Evolutionary conservation across 352 stramenopile genomes (phyloP), one percentile per base, ranked within the genome.

Genomic region (Phytophthora meadii): DNA sequence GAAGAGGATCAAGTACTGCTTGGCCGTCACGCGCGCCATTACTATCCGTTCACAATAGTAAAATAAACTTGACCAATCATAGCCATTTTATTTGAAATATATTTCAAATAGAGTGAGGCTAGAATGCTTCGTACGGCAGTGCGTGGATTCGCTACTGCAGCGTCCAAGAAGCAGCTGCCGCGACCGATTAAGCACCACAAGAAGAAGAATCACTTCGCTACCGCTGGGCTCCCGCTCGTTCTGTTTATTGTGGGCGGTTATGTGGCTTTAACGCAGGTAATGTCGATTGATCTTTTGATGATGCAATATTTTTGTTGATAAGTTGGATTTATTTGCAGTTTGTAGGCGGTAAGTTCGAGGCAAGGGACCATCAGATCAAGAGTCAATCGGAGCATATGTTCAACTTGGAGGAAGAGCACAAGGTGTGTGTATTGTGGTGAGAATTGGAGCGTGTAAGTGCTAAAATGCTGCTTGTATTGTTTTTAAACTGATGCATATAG

Each of bases 371-470:
- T 55, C 50, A 81, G 54, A 79, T 96, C 69, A 93, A 94, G 69
- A 94, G 86, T 68, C 85, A 96, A 63, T 89, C 86, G 30, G 79
- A 82, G 56, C 86, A 84, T 15, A 72, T 78, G 25, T 96, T 96
- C 54, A 85, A 96, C 48, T 64, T 96, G 48, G 84, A 94, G 30
- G 88, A 96, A 48, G 88, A 96, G 66, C 81, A 96, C 76, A 91
- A 90, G 76, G 88, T 96, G 56, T 32, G 3, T 19, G 19, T 37
- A 8, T 22, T 53, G 12, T 30, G 34, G 12, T 9, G 24, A 7
- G 25, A 24, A 27, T 34, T 25, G 22, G 12, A 54, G 5, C 8
- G 10, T 14, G 41, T 19, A 25, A 36, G 19, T 36, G 19, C 30
- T 36, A 36, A n/a, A 36, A 36, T 36, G 30, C 30, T 36, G 30